Percentiles rank a stretch among this genome's conserved stretches.
phyloP scores from a whole-genome alignment of 352 stramenopile genomes.

The Pythium apleroticum region DNA sequence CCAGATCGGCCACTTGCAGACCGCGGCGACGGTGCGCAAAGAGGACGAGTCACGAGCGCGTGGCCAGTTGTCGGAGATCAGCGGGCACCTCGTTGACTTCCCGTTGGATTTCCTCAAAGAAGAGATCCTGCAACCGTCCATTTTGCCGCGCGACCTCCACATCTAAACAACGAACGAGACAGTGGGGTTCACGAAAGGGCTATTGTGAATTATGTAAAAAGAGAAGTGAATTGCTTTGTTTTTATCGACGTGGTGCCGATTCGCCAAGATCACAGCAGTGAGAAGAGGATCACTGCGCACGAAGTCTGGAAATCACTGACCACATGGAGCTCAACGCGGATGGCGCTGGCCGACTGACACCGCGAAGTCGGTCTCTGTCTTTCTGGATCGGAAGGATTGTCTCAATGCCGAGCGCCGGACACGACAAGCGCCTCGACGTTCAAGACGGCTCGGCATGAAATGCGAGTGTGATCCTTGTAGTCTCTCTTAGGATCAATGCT shows the following conservation, averaged over 20 bases:
- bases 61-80: constrained; percentile 77
- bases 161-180: constrained; percentile 53
- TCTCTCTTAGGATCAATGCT: no score
- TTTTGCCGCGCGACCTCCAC: constrained; percentile 81
- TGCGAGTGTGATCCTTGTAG: no score
- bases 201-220: constrained; percentile 2
- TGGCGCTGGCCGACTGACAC: no score
- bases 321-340: no score
- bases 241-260: neutral
- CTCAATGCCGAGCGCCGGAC: no score
- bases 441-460: no score
- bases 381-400: no score
- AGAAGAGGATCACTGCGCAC: neutral
- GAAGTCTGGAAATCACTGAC: no score
- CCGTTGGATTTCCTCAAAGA: constrained; percentile 82
- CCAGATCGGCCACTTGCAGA: constrained; percentile 84
- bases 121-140: constrained; percentile 82
- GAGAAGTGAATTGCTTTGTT: neutral
- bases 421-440: no score
- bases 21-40: constrained; percentile 76
- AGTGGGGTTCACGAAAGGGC: neutral
- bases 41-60: constrained; percentile 71
- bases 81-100: constrained; percentile 84
- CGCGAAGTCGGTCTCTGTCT: no score
- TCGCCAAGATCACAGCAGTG: neutral